Evolutionary conservation across 176 grass and related monocot genomes (phyloP).

Genomic region (Tillandsia leiboldiana): DNA sequence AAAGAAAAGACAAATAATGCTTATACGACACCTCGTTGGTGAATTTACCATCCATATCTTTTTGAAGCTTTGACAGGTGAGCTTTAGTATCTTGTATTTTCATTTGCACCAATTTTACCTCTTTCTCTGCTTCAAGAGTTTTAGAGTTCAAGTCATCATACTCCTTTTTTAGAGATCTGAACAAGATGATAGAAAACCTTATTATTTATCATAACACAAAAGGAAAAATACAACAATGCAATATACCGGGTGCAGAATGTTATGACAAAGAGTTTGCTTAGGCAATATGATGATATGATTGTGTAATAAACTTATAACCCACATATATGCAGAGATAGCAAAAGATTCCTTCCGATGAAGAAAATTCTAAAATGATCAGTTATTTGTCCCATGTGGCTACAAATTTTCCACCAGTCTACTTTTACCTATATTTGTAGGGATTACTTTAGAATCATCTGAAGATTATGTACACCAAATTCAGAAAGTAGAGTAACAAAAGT

Average conservation of each 20-base stretch:
- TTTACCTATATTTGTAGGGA: too few relatives aligned
- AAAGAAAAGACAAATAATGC: background rate
- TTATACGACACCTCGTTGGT: background rate
- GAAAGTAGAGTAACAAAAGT: too few relatives aligned
- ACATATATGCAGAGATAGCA: background rate
- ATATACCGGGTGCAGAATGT: slow-evolving; percentile 1
- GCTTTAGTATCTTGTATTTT: slow-evolving; percentile 62
- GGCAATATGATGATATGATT: background rate
- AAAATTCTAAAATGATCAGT: background rate
- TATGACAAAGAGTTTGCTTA: background rate
- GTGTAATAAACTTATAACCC: background rate
- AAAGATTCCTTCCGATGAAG: background rate
- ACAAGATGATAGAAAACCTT: background rate
- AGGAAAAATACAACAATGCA: slow-evolving; percentile 20
- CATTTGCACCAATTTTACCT: slow-evolving; percentile 63
- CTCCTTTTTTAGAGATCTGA: slow-evolving; percentile 63
- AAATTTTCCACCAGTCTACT: too few relatives aligned
- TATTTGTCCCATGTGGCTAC: too few relatives aligned
- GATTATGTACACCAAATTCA: too few relatives aligned
- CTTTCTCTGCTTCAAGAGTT: slow-evolving; percentile 69
- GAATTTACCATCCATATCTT: slow-evolving; percentile 77
- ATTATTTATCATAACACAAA: background rate
- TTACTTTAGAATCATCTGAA: too few relatives aligned
- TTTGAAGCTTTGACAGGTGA: slow-evolving; percentile 59
- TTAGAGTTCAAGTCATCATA: slow-evolving; percentile 78